Evolutionary conservation across 2,329 filamentous ascomycete species (phyloP), one percentile per base, ranked within the genome.

Genomic region (Grosmannia huntii): DNA sequence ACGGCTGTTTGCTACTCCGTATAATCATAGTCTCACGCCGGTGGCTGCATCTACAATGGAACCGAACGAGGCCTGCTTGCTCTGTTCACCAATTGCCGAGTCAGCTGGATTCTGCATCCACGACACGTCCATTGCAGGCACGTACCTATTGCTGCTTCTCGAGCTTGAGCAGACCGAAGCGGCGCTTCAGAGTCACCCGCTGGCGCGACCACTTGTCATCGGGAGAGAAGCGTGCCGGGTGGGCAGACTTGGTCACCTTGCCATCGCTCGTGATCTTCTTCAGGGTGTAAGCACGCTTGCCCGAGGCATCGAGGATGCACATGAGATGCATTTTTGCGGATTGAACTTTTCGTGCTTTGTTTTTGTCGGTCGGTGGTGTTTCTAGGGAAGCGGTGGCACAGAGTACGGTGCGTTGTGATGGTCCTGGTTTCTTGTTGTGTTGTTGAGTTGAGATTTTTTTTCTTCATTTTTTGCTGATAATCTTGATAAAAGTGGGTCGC

Each of bases 121-220:
- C 41, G n/a, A 46, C 41, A n/a, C 23, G 2, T 23, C 12, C 21
- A 23, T 36, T 55, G 64, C 56, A 75, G 76, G 63, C 63, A 81
- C 78, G 76, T 71, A 77, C 86, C 79, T 95, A 89, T 57, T 88
- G 94, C 60, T 58, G 55, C 58, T 61, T 61, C 44, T 58, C 58
- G 19, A 62, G 57, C 71, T 96, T 76, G 62, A 97, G 83, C 63
- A 96, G 80, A 54, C 86, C 86, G 70, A 95, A 97, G 69, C 94
- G 82, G 78, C 89, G 90, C 85, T 96, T 96, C 68, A 97, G 80
- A 23, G 90, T 95, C 55, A 97, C 90, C 66, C 94, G 85, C 76
- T 97, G 92, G 70, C 90, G 88, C 68, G 90, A 96, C 82, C 95
- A 97, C 80, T 96, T 96, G 80, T 99, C 94, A 75, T 99, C 94